Base-by-base conservation (phyloP, 441 rosid genomes). In the Kokia cookei region DNA sequence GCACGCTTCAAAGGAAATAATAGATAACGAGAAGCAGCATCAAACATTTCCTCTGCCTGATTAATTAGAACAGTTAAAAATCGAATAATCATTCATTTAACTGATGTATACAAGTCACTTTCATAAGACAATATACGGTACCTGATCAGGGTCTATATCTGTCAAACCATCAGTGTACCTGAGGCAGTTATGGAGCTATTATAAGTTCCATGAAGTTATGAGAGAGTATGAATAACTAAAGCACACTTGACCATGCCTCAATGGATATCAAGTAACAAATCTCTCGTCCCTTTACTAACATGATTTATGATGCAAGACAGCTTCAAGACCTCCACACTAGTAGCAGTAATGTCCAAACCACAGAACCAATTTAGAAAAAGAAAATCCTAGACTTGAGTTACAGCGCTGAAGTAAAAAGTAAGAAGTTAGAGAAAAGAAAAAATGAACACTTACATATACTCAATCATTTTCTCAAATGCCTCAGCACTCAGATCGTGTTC, bases 81-180 rank as follows among this genome's bases (percentile, higher is more conserved):
- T 70, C 43, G 73, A 72, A 72, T 63, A 55, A 40, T 29, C 11
- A 63, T 63, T 53, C 40, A 72, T 53, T 47, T 37, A 48, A 26
- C 27, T 76, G 27, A 51, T 9, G 19, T 45, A 24, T 27, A 70
- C 17, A 29, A 37, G 65, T 71, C 62, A 77, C 63, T 37, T 27
- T 14, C 51, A 51, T 10, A 63, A 43, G 58, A 69, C 58, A 53
- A 62, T 69, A 61, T 32, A 35, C 22, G 60, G 60, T 78, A 94
- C 94, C 92, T 87, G 92, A 73, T 87, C 82, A 1, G 94, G 98
- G 74, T 84, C 90, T 58, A 95, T 80, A 76, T 90, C 97, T 78
- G 87, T 90, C 81, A 95, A 85, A 77, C 89, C 89, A 87, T 95
- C 99, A 58, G 95, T 89, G 86, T 95, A 95, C 99, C 99, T 95